Percentiles rank a stretch among this genome's conserved stretches.
Conservation (phyloP, 2,329 filamentous ascomycete genomes). For the Xylaria multiplex region DNA sequence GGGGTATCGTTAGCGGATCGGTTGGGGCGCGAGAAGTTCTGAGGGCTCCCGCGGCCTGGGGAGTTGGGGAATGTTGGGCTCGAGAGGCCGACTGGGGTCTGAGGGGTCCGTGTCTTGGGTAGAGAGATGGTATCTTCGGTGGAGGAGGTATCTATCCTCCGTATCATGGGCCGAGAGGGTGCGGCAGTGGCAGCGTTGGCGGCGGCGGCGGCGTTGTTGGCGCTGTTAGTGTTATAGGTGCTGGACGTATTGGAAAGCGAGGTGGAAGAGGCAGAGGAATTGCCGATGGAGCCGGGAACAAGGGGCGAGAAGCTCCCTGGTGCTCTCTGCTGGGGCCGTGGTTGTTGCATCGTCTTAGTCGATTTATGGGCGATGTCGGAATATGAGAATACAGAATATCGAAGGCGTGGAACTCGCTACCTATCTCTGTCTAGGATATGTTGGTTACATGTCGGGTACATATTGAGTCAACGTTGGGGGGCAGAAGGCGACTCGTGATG, state of each 20-base stretch:
- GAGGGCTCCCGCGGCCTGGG: slow-evolving; percentile 58
- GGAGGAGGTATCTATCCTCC: slow-evolving; percentile 58
- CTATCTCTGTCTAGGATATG: slow-evolving; percentile 15
- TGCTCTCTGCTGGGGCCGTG: slow-evolving; percentile 48
- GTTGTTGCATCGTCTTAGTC: slow-evolving; percentile 45
- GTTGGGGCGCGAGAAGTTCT: slow-evolving; percentile 69
- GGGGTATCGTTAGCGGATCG: slow-evolving; percentile 49
- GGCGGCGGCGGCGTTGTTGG: slow-evolving; percentile 45
- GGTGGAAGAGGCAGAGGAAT: slow-evolving; percentile 21
- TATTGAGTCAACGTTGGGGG: slow-evolving; percentile 33
- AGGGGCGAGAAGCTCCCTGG: slow-evolving; percentile 66
- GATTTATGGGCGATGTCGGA: slow-evolving; percentile 30
- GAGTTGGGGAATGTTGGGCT: slow-evolving; percentile 62
- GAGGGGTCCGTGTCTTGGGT: slow-evolving; percentile 57
- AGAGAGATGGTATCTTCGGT: slow-evolving; percentile 60
- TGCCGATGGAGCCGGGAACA: slow-evolving; percentile 23
- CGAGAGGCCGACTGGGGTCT: slow-evolving; percentile 51
- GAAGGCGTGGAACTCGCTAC: slow-evolving; percentile 14
- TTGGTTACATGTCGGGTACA: slow-evolving; percentile 43
- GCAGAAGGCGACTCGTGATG: neutral
- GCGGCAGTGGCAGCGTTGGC: slow-evolving; percentile 44
- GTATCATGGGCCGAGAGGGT: slow-evolving; percentile 52
- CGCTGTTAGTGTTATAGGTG: too few relatives aligned
- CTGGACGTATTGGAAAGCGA: slow-evolving; percentile 17
- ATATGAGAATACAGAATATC: slow-evolving; percentile 36